Evolutionary conservation across 2,329 filamentous ascomycete species (phyloP), one percentile per base, ranked within the genome.

Genomic region (Botryotinia globosa): DNA sequence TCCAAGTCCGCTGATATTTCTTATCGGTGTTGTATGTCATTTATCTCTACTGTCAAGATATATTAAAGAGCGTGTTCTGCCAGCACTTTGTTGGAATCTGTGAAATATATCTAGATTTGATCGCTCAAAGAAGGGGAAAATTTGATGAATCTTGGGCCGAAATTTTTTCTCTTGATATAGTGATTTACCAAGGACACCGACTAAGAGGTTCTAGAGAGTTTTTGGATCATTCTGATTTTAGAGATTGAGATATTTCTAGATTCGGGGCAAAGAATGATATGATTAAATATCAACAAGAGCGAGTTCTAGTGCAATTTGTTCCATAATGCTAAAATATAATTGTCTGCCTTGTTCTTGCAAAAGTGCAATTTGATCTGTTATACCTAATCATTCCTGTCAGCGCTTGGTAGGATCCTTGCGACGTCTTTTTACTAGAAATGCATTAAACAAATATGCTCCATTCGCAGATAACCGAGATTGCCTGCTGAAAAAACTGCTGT

Each of bases 61-160:
- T 6, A 25, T n/a, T 4, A 0, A n/a, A 51, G 22, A 51, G 10
- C 10, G 0, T 51, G 25, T 51, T n/a, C 25, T 7, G 16, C 25
- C 3, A 54, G 48, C 0, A 54, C 5, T 16, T 16, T 1, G 12
- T 54, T 54, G 5, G 10, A 7, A n/a, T n/a, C 16, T 54, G 10
- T n/a, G 12, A 54, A n/a, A 54, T 1, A n/a, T 12, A n/a, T 14
- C 12, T 54, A 3, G 12, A 7, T n/a, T 1, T n/a, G 7, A 54
- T n/a, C n/a, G 4, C 25, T 3, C 5, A 54, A 25, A n/a, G 5
- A 4, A 16, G 48, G 2, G 12, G 12, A 16, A 25, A 0, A 0
- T n/a, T 54, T 14, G 0, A n/a, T 54, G 12, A n/a, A 54, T 54
- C 25, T 54, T n/a, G 4, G 48, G 48, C 48, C 25, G 12, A n/a